Conservation (phyloP, 2,329 filamentous ascomycete species). For the Fusarium ramigenum region DNA sequence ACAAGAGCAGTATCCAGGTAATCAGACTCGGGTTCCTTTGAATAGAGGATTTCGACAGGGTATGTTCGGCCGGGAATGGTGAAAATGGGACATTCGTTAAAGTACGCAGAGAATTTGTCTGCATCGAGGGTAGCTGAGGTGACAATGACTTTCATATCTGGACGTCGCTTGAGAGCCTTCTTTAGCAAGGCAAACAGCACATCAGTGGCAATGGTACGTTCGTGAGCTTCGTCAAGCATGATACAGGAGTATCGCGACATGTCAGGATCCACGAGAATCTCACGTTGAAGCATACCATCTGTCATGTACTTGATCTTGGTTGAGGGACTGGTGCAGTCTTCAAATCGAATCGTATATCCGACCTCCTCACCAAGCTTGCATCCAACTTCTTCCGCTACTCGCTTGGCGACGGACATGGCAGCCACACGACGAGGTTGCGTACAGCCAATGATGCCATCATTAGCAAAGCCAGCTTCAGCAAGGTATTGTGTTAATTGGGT, state of each 20-base stretch:
- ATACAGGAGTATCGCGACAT: constrained; percentile 92
- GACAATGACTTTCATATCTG: constrained; percentile 93
- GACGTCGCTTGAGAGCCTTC: constrained; percentile 85
- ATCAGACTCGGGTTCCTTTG: constrained; percentile 91
- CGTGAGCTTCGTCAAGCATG: constrained; percentile 98
- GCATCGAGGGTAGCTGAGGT: constrained; percentile 97
- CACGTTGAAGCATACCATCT: constrained; percentile 95
- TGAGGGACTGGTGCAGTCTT: constrained; percentile 86
- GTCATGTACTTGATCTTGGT: constrained; percentile 99
- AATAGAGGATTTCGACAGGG: constrained; percentile 96
- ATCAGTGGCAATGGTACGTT: constrained; percentile 94
- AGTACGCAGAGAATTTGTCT: constrained; percentile 97
- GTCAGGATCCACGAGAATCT: constrained; percentile 92
- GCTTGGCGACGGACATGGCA: constrained; percentile 96
- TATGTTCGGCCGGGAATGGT: constrained; percentile 95
- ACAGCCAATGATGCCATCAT: constrained; percentile 90
- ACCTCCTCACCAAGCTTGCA: constrained; percentile 91
- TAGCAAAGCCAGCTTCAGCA: constrained; percentile 89
- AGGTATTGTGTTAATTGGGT: constrained; percentile 96
- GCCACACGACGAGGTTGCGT: constrained; percentile 97
- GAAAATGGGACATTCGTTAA: constrained; percentile 95
- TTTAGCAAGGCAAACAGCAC: constrained; percentile 94
- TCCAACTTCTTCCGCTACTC: constrained; percentile 95
- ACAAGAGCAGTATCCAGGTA: constrained; percentile 94
- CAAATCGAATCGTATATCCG: constrained; percentile 97